These are phyloP conservation scores for Pseudogymnoascus sp. DNA, from an alignment of 2,329 filamentous ascomycete genomes.

Conservation along the genomic window DNA sequence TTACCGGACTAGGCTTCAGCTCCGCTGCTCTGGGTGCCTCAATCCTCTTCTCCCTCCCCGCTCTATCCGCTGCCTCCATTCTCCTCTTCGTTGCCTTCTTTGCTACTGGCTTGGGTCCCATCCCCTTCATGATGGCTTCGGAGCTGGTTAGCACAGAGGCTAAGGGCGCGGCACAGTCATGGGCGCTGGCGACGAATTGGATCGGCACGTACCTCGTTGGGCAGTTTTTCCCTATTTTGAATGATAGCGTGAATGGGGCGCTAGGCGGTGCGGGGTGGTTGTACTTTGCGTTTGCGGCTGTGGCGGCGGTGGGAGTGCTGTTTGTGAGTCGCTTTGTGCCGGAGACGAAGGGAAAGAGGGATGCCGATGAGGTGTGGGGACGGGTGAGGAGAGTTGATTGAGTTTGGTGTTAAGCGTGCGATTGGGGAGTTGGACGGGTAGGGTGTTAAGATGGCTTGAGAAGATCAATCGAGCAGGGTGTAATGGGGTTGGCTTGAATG, in stretches of 20 bases:
- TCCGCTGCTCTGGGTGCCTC: constrained; percentile 73
- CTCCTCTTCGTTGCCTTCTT: constrained; percentile 85
- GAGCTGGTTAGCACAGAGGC: constrained; percentile 88
- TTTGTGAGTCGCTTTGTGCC: constrained; percentile 74
- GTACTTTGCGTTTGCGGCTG: constrained; percentile 81
- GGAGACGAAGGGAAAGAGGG: constrained; percentile 80
- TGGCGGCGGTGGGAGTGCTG: constrained; percentile 61
- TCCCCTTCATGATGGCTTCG: constrained; percentile 89
- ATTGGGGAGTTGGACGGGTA: background rate
- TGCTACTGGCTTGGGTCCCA: constrained; percentile 82
- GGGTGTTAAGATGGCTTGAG: background rate
- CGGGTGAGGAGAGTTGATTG: constrained; percentile 38
- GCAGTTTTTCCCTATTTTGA: constrained; percentile 88
- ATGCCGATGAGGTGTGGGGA: constrained; percentile 88
- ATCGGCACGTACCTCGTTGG: constrained; percentile 86
- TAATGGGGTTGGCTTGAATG: background rate
- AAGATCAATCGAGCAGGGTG: background rate
- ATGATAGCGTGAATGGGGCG: constrained; percentile 58
- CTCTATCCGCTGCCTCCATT: constrained; percentile 74
- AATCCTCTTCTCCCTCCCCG: constrained; percentile 65
- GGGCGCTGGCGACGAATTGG: constrained; percentile 82
- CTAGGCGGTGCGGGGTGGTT: constrained; percentile 70
- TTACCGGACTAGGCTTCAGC: constrained; percentile 74
- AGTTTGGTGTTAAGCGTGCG: background rate
- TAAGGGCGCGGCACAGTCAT: constrained; percentile 84